Evolutionary conservation across 139 green algal genomes (phyloP).

Genomic region (Haematococcus sp.): DNA sequence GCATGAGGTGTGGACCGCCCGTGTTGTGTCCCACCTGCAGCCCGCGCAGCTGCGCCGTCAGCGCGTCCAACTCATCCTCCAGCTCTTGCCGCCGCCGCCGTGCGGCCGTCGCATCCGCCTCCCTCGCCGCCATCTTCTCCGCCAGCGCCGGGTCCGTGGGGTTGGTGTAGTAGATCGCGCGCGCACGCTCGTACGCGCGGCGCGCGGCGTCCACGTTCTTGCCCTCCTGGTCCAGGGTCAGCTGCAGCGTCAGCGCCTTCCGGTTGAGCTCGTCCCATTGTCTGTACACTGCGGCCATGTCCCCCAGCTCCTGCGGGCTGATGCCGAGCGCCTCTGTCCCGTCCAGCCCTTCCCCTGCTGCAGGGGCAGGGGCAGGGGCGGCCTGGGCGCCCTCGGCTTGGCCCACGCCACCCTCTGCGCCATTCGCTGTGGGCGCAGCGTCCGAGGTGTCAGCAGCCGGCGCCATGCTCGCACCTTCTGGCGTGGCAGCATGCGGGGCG

Average conservation of each 20-base stretch:
- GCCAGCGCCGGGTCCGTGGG: constrained; percentile 20
- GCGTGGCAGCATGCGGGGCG: no score
- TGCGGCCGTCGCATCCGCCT: no score
- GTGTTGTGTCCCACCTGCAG: no score
- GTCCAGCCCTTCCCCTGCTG: no score
- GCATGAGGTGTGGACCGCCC: no score
- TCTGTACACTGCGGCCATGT: constrained; percentile 5
- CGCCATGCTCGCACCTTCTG: no score
- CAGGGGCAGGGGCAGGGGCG: no score
- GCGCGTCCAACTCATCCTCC: constrained; percentile 7
- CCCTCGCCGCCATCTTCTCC: not conserved
- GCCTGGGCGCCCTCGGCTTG: no score
- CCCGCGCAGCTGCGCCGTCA: constrained; percentile 1
- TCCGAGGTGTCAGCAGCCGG: no score
- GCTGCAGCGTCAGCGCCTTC: not conserved
- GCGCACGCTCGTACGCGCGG: constrained; percentile 24
- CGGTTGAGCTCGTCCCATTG: constrained; percentile 17
- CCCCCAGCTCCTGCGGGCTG: not conserved
- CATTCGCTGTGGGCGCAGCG: no score
- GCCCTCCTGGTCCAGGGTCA: not conserved
- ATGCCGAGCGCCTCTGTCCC: no score
- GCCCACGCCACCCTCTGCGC: no score
- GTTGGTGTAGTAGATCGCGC: constrained; percentile 29
- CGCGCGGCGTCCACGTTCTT: constrained; percentile 14
- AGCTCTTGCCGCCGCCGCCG: constrained; percentile 2